These are phyloP conservation scores for Anthracocystis panici-leucophaei DNA, from an alignment of 1,284 basidiomycete genomes.

Conservation along the genomic window DNA sequence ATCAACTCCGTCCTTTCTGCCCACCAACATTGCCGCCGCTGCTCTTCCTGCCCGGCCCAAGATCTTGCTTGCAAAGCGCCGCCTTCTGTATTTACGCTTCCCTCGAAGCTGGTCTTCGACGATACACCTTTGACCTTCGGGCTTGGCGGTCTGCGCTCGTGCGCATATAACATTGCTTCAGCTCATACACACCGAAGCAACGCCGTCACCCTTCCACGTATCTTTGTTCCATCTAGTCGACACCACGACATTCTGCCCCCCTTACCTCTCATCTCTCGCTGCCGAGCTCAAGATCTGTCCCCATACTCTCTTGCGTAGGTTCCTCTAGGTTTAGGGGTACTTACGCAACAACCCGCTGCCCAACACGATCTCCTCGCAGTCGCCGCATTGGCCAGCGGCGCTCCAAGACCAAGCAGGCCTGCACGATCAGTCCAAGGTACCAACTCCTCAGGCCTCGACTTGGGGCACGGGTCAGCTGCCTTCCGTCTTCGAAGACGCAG, in stretches of 20 bases:
- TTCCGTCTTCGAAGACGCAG: constrained; percentile 38
- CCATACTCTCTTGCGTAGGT: constrained; percentile 20
- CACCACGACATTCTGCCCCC: background rate
- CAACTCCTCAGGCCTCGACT: constrained; percentile 2
- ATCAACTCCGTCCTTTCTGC: background rate
- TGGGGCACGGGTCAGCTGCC: constrained; percentile 34
- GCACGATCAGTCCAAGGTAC: constrained; percentile 5
- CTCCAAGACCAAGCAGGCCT: constrained; percentile 23
- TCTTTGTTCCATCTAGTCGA: background rate
- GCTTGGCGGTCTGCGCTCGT: background rate
- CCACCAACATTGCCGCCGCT: background rate
- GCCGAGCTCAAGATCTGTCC: background rate
- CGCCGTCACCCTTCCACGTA: background rate
- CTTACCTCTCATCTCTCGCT: background rate
- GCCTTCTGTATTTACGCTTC: constrained; percentile 5
- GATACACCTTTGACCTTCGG: background rate
- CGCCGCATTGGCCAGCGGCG: constrained; percentile 37
- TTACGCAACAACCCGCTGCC: constrained; percentile 26
- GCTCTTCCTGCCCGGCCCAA: too few species aligned
- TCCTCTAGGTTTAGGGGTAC: constrained; percentile 20
- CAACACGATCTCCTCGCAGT: constrained; percentile 42
- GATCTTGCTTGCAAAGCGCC: background rate
- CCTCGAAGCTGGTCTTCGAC: constrained; percentile 41
- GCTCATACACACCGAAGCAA: background rate
- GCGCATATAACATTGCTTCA: too few species aligned